phyloP scores from a whole-genome alignment of 1,139 yeast genomes.

The Protomyces gravidus region DNA sequence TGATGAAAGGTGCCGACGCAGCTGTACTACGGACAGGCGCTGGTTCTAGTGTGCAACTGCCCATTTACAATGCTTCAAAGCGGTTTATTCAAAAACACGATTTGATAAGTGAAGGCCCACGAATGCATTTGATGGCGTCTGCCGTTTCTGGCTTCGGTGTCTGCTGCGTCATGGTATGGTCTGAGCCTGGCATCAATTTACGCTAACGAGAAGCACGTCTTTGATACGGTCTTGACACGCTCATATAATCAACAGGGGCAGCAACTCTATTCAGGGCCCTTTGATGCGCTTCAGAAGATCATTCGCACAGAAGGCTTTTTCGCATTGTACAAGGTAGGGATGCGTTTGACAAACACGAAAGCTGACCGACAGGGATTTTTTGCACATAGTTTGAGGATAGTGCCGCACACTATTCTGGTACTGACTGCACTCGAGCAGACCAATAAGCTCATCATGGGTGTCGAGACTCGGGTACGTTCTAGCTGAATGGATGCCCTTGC shows the following conservation, averaged over 20 bases:
- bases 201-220: conserved; percentile 37
- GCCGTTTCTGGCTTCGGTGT: conserved; percentile 87
- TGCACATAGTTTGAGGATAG: conserved; percentile 87
- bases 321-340: conserved; percentile 65
- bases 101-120: conserved; percentile 58
- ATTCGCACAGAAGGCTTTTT: conserved; percentile 73
- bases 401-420: conserved; percentile 60
- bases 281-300: conserved; percentile 84
- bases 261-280: conserved; percentile 67
- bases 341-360: background rate
- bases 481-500: too few species aligned
- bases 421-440: conserved; percentile 27
- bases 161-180: conserved; percentile 67
- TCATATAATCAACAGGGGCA: conserved; percentile 91
- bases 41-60: conserved; percentile 92
- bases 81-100: conserved; percentile 50
- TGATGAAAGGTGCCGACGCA: conserved; percentile 89
- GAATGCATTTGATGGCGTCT: conserved; percentile 68
- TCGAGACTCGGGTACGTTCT: conserved; percentile 8
- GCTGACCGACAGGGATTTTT: conserved; percentile 57
- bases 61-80: conserved; percentile 81
- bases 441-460: conserved; percentile 20
- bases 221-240: conserved; percentile 91
- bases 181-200: background rate
- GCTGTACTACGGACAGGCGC: conserved; percentile 92